Evolutionary conservation across 768 basidiomycete genomes (phyloP).

Genomic region (Trametes sanguinea): DNA sequence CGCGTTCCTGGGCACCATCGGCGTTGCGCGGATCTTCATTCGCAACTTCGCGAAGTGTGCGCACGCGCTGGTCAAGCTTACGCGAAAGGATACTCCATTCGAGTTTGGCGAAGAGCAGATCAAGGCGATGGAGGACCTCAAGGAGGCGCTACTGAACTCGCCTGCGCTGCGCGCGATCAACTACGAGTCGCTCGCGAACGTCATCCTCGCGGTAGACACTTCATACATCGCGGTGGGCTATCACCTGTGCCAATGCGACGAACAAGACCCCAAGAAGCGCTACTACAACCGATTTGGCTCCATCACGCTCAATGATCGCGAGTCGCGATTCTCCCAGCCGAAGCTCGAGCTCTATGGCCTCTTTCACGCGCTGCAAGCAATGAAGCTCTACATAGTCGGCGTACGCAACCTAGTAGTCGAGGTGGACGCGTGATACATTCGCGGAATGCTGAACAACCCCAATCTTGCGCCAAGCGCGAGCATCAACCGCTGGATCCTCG

Average conservation of each 20-base stretch:
- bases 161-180: constrained; percentile 22
- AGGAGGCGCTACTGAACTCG: constrained; percentile 6
- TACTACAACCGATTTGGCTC: constrained; percentile 35
- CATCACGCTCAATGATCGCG: too few relatives aligned
- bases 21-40: constrained; percentile 6
- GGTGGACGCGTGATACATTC: constrained; percentile 34
- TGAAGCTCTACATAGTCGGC: constrained; percentile 31
- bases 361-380: constrained; percentile 15
- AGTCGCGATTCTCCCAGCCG: constrained; percentile 33
- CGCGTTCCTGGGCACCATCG: too few relatives aligned
- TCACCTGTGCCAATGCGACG: constrained; percentile 12
- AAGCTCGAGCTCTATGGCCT: constrained; percentile 33
- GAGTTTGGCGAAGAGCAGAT: too few relatives aligned
- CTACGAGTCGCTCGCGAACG: constrained; percentile 11
- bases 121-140: too few relatives aligned
- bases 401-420: constrained; percentile 6
- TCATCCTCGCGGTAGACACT: constrained; percentile 28
- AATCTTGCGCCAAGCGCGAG: constrained; percentile 39
- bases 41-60: too few relatives aligned
- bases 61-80: too few relatives aligned
- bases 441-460: constrained; percentile 35
- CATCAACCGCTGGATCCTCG: constrained; percentile 45
- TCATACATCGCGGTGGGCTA: neutral
- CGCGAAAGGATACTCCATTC: too few relatives aligned
- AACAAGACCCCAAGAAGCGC: constrained; percentile 8